Percentiles rank a stretch among this genome's conserved stretches.
Evolutionary conservation across 352 stramenopile genomes (phyloP).

Genomic region (Aphanomyces stellatus): DNA sequence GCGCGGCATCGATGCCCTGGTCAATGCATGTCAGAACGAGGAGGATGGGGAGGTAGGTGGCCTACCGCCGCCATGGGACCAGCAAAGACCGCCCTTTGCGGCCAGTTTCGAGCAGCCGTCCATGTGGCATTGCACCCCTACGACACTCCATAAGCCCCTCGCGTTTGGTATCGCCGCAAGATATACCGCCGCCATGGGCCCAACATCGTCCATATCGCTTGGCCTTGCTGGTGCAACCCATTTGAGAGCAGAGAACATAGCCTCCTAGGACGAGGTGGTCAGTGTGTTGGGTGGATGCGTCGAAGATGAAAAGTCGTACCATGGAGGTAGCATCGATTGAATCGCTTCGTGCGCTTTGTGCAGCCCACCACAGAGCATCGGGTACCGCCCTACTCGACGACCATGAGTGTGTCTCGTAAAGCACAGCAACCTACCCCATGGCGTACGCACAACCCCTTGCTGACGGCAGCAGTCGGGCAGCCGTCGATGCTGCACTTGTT

Average conservation of each 20-base stretch:
- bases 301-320: not conserved
- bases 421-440: constrained; percentile 2
- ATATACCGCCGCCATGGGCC: constrained; percentile 17
- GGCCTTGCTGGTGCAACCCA: constrained; percentile 16
- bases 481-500: constrained; percentile 11
- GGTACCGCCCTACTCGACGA: constrained; percentile 1
- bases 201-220: constrained; percentile 15
- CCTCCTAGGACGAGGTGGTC: constrained; percentile 11
- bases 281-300: too few relatives aligned
- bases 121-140: constrained; percentile 6
- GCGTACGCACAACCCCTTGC: constrained; percentile 10
- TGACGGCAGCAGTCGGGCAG: constrained; percentile 14
- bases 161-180: not conserved
- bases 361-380: constrained; percentile 10
- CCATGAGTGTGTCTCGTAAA: not conserved
- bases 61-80: constrained; percentile 12
- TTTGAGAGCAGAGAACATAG: constrained; percentile 3
- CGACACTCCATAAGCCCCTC: not conserved
- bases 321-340: constrained; percentile 20
- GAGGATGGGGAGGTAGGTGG: not conserved
- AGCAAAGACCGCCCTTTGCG: constrained; percentile 14
- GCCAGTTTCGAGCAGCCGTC: constrained; percentile 4
- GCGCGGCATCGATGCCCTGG: constrained; percentile 5
- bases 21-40: not conserved
- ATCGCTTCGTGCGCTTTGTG: constrained; percentile 18